Percentiles rank a stretch among this genome's conserved stretches.
Conservation (phyloP, 1,284 basidiomycete genomes). For the Fomes fomentarius region DNA sequence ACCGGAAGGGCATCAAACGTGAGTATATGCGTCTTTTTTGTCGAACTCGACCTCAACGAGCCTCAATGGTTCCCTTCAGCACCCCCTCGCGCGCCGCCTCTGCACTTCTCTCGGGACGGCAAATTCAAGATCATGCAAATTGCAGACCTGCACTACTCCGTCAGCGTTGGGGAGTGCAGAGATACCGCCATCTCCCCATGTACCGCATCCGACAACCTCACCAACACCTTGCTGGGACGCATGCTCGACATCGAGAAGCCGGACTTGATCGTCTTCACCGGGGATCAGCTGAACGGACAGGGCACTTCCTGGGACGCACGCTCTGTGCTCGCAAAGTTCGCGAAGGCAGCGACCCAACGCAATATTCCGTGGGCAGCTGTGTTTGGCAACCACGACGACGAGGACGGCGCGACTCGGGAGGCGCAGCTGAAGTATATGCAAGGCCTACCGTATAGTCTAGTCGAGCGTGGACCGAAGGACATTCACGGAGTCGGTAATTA, state of each 20-base stretch:
- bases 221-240: conserved; percentile 66
- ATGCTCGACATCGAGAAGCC: conserved; percentile 86
- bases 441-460: conserved; percentile 83
- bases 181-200: conserved; percentile 66
- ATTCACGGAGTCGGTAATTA: conserved; percentile 90
- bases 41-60: too few relatives aligned
- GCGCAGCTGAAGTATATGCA: conserved; percentile 76
- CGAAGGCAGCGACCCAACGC: conserved; percentile 73
- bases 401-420: conserved; percentile 64
- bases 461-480: conserved; percentile 77
- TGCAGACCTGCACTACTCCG: conserved; percentile 89
- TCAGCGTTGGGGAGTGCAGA: conserved; percentile 70
- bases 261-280: conserved; percentile 87
- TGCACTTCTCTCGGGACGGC: conserved; percentile 82
- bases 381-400: conserved; percentile 92
- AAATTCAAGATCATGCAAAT: conserved; percentile 90
- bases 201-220: conserved; percentile 71
- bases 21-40: conserved; percentile 27
- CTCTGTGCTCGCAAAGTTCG: conserved; percentile 88
- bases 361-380: conserved; percentile 88
- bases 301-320: conserved; percentile 86
- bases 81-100: conserved; percentile 68
- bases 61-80: conserved; percentile 39
- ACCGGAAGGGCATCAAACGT: conserved; percentile 70
- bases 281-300: conserved; percentile 89